A percentile compares a stretch with the other conserved stretches of the same genome.
Conservation (phyloP, 257 asterid genomes). For the Solanum tarijense region DNA sequence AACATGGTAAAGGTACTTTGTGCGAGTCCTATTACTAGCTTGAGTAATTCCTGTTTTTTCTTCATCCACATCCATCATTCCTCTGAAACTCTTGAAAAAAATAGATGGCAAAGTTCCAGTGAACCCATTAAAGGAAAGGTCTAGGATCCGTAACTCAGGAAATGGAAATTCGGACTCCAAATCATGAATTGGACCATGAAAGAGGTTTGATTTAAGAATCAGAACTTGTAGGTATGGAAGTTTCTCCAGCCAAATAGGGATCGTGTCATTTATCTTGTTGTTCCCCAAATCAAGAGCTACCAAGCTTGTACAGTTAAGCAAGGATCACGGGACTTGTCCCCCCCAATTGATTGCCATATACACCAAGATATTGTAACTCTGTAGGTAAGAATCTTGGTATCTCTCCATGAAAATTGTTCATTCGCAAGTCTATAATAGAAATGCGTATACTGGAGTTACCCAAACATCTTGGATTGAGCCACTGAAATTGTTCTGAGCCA, state of each 20-base stretch:
- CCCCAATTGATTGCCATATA: neutral
- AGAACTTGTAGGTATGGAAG: too few relatives aligned
- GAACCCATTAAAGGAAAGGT: neutral
- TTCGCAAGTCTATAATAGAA: too few relatives aligned
- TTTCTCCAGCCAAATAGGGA: too few relatives aligned
- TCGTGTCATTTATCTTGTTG: too few relatives aligned
- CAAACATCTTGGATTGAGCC: neutral
- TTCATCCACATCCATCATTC: neutral
- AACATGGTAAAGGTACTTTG: too few relatives aligned
- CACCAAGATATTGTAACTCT: neutral
- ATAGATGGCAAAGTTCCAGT: neutral
- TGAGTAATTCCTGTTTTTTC: neutral
- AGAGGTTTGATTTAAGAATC: too few relatives aligned
- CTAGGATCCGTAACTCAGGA: neutral
- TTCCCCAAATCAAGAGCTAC: neutral
- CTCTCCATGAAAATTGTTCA: neutral
- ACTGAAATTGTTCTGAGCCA: neutral
- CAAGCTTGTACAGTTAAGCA: neutral
- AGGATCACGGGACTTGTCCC: neutral
- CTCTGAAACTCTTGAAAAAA: too few relatives aligned
- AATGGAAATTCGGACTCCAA: too few relatives aligned
- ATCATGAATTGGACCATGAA: too few relatives aligned
- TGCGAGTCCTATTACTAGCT: too few relatives aligned
- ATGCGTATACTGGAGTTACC: neutral
- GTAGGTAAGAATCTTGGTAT: neutral